These are phyloP conservation scores for Keithomyces neogunnii DNA, from an alignment of 2,329 filamentous ascomycete species.

Conservation along the genomic window DNA sequence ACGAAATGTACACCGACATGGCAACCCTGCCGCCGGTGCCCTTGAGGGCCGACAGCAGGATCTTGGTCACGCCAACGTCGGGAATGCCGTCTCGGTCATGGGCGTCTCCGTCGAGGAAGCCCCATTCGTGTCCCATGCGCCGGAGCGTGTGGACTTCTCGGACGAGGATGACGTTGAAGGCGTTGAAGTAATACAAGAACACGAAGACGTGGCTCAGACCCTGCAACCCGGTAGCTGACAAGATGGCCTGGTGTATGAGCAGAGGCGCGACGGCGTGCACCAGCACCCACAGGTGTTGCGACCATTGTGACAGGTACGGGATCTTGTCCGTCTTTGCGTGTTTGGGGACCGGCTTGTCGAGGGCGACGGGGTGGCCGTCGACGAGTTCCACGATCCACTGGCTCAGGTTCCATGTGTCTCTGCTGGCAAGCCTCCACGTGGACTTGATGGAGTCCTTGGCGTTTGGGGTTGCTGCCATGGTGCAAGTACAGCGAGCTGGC, in stretches of 20 bases:
- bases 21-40: conserved; percentile 23
- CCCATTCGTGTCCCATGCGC: conserved; percentile 26
- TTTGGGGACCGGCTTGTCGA: conserved; percentile 1
- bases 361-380: not conserved
- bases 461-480: not conserved
- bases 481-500: not conserved
- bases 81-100: conserved; percentile 28
- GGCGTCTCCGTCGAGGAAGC: conserved; percentile 30
- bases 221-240: not conserved
- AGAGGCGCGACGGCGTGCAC: conserved; percentile 28
- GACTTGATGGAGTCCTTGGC: conserved; percentile 4
- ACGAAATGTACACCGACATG: conserved; percentile 18
- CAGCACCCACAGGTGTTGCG: conserved; percentile 30
- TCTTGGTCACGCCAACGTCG: conserved; percentile 26
- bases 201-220: not conserved
- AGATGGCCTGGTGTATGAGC: conserved; percentile 23
- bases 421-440: conserved; percentile 1
- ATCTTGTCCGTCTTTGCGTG: conserved; percentile 4
- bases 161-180: conserved; percentile 4
- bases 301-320: conserved; percentile 26
- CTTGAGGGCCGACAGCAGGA: conserved; percentile 22
- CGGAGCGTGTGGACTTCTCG: conserved; percentile 10
- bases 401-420: not conserved
- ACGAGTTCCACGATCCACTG: conserved; percentile 1
- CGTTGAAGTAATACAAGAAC: conserved; percentile 1